Evolutionary conservation across 2,329 filamentous ascomycete genomes (phyloP).

Genomic region (Aspergillus niger): DNA sequence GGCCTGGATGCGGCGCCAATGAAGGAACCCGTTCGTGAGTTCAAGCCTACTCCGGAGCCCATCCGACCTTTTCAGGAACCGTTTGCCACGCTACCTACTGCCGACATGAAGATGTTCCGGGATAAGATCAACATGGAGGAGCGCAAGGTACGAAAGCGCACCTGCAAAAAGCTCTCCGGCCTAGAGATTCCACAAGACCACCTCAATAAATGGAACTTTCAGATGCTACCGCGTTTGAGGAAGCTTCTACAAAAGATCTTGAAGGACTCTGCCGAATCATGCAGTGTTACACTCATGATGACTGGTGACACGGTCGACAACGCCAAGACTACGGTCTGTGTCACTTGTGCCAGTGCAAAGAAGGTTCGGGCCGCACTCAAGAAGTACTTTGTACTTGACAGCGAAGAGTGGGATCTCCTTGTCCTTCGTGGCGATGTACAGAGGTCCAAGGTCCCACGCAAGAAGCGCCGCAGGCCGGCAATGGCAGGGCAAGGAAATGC

Average conservation of each 20-base stretch:
- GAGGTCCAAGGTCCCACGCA: slow-evolving; percentile 54
- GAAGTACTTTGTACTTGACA: slow-evolving; percentile 59
- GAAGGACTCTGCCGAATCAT: slow-evolving; percentile 61
- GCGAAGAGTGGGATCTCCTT: slow-evolving; percentile 59
- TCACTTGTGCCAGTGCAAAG: slow-evolving; percentile 61
- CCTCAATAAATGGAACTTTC: slow-evolving; percentile 60
- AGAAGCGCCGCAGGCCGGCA: slow-evolving; percentile 42
- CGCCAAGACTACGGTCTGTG: slow-evolving; percentile 63
- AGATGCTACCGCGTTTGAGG: slow-evolving; percentile 59
- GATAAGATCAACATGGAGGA: slow-evolving; percentile 30
- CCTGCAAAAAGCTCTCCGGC: slow-evolving; percentile 48
- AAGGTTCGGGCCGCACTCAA: slow-evolving; percentile 61
- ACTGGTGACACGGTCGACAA: slow-evolving; percentile 60
- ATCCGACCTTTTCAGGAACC: slow-evolving; percentile 21
- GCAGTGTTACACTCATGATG: slow-evolving; percentile 62
- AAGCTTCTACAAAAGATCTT: slow-evolving; percentile 61
- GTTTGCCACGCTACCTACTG: slow-evolving; percentile 22
- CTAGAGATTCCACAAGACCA: slow-evolving; percentile 58
- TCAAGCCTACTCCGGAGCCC: slow-evolving; percentile 16
- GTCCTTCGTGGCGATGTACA: slow-evolving; percentile 62
- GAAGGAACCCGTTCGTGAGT: slow-evolving; percentile 24
- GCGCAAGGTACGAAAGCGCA: slow-evolving; percentile 40
- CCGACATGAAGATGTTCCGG: slow-evolving; percentile 27
- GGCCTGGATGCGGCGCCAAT: slow-evolving; percentile 31
- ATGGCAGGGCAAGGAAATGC: slow-evolving; percentile 31